Evolutionary conservation across 148 eudicot species (phyloP).

Genomic region (Vaccinium myrtillus): DNA sequence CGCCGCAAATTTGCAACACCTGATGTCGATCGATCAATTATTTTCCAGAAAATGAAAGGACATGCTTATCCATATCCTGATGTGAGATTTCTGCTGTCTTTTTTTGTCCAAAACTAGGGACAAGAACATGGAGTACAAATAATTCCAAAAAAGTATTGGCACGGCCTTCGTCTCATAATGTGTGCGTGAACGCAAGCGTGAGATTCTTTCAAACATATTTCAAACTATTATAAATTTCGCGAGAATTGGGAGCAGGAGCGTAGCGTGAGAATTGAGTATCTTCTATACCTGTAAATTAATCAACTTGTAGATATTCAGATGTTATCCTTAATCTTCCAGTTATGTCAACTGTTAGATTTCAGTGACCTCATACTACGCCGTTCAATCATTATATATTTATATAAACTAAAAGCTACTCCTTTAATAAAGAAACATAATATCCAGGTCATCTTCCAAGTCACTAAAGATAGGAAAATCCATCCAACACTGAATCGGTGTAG

Average conservation of each 20-base stretch:
- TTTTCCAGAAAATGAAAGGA: neutral
- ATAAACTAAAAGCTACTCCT: neutral
- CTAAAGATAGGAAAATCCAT: neutral
- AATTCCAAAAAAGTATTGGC: neutral
- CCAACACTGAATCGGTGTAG: too few relatives aligned
- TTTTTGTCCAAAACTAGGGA: neutral
- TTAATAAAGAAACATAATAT: neutral
- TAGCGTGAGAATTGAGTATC: neutral
- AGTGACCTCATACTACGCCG: neutral
- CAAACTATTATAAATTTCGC: neutral
- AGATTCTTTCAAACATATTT: neutral
- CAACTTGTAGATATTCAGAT: neutral
- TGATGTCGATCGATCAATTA: neutral
- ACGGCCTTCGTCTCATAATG: neutral
- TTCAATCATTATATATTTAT: neutral
- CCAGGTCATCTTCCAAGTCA: neutral
- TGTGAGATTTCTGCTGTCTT: neutral
- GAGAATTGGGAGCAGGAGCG: neutral
- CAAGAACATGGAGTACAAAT: neutral
- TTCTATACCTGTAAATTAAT: neutral
- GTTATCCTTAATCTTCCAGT: neutral
- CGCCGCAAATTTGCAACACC: constrained; percentile 1
- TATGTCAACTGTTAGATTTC: neutral
- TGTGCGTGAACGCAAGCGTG: neutral
- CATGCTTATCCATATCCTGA: neutral